phyloP scores from a whole-genome alignment of 345 rosid species.

The Syzygium grande region DNA sequence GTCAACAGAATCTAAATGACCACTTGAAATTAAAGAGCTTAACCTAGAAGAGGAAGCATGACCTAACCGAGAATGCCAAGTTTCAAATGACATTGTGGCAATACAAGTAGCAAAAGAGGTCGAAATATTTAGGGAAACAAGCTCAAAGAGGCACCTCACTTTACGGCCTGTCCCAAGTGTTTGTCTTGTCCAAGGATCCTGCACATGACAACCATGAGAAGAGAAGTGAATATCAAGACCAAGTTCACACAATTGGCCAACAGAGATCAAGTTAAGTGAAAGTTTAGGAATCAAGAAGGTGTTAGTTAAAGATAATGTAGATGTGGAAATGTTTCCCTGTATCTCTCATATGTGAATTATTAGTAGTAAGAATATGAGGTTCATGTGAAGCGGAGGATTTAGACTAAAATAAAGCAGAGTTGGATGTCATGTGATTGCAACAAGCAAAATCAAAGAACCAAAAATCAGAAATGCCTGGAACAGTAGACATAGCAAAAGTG shows the following conservation, averaged over 20 bases:
- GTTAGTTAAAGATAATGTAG: not conserved
- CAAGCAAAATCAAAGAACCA: too few relatives aligned
- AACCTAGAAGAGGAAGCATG: not conserved
- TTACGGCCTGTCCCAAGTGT: not conserved
- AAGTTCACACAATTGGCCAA: not conserved
- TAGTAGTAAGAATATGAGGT: not conserved
- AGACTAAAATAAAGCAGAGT: not conserved
- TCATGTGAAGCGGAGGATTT: not conserved
- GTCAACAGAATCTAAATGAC: not conserved
- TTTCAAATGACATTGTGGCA: not conserved
- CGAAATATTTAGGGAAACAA: not conserved
- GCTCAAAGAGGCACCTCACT: not conserved
- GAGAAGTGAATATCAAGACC: not conserved
- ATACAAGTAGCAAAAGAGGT: not conserved
- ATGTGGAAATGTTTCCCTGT: not conserved
- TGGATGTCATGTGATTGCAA: too few relatives aligned
- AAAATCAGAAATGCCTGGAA: too few relatives aligned
- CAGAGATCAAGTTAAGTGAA: too few relatives aligned
- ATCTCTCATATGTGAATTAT: not conserved
- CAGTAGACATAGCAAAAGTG: too few relatives aligned
- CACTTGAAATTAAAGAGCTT: not conserved
- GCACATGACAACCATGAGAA: not conserved
- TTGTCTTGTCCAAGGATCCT: fast-evolving
- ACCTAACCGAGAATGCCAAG: not conserved
- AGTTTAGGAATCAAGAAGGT: not conserved